Evolutionary conservation across 1,284 basidiomycete species (phyloP).

Genomic region (Fomitopsis schrenkii): DNA sequence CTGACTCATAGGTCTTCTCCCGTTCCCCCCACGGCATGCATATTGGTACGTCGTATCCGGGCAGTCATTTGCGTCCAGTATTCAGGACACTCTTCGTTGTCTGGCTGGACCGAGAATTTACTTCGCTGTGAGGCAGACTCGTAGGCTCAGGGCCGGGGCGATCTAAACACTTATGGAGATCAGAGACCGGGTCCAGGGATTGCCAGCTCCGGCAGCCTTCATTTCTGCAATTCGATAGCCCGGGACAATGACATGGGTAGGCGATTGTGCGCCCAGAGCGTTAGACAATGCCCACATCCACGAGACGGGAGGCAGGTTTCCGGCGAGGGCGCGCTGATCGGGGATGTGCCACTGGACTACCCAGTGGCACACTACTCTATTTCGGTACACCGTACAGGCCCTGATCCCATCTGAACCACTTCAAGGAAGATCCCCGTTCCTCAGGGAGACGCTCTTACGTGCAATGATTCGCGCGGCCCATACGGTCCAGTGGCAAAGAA

Average conservation of each 20-base stretch:
- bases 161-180: not conserved
- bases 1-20: not conserved
- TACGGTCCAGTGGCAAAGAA: not conserved
- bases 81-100: not conserved
- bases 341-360: conserved; percentile 1
- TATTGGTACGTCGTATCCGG: no score
- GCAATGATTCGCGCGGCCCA: not conserved
- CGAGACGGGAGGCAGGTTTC: not conserved
- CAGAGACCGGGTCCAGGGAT: not conserved
- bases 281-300: not conserved
- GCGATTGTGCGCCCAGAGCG: conserved; percentile 2
- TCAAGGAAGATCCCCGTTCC: not conserved
- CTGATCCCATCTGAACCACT: not conserved
- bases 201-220: not conserved
- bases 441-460: not conserved
- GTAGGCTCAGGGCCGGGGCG: not conserved
- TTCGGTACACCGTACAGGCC: not conserved
- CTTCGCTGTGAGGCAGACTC: not conserved
- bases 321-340: not conserved
- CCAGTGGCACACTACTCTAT: conserved; percentile 1
- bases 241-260: not conserved
- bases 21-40: not conserved
- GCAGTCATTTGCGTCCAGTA: no score
- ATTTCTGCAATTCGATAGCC: conserved; percentile 2
- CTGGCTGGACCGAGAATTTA: not conserved